phyloP scores from a whole-genome alignment of 305 asterid species.

The Solanum hybrid region DNA sequence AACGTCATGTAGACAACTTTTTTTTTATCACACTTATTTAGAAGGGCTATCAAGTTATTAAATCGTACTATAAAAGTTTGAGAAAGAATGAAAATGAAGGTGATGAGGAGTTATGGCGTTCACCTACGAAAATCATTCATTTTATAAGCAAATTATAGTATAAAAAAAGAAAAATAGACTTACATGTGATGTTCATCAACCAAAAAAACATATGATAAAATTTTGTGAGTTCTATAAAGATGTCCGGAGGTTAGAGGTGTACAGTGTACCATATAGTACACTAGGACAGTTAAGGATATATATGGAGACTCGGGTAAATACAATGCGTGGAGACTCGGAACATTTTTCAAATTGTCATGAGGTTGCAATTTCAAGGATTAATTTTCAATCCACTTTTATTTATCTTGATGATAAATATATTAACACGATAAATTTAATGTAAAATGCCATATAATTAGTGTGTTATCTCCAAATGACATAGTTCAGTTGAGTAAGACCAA shows the following conservation, averaged over 20 bases:
- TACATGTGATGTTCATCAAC: too few relatives aligned
- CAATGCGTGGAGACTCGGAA: background rate
- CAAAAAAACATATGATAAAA: background rate
- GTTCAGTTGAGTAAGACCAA: background rate
- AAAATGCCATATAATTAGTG: background rate
- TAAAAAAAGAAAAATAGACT: too few relatives aligned
- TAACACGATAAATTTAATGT: background rate
- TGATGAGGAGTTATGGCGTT: too few relatives aligned
- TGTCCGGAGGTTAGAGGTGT: background rate
- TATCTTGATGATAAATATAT: background rate
- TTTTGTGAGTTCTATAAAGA: background rate
- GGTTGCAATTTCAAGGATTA: background rate
- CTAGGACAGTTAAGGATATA: background rate
- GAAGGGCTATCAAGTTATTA: background rate
- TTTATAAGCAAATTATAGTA: background rate
- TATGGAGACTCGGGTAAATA: background rate
- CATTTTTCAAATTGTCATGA: background rate
- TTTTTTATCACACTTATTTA: background rate
- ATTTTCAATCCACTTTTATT: background rate
- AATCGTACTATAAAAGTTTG: background rate
- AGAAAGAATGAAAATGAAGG: background rate
- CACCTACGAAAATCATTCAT: too few relatives aligned
- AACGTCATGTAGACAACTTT: background rate
- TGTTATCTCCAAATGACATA: background rate
- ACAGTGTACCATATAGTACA: too few relatives aligned